Percentiles rank a stretch among this genome's conserved stretches.
These are phyloP conservation scores for Grosmannia serpens DNA, from an alignment of 2,329 filamentous ascomycete genomes.

Conservation along the genomic window DNA sequence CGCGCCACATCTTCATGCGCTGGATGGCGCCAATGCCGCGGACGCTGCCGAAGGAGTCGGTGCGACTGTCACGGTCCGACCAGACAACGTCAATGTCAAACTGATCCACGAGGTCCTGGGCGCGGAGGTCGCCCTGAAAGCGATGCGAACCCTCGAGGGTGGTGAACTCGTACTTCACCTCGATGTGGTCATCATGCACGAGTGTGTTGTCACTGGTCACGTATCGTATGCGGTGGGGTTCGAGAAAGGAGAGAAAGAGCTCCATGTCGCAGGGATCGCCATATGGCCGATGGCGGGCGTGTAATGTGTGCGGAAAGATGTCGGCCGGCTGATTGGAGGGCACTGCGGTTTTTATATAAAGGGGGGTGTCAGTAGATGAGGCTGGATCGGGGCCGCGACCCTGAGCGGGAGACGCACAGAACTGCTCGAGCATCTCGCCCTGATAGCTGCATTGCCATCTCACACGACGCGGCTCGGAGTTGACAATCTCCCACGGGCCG, in stretches of 20 bases:
- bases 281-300: conserved; percentile 38
- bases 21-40: conserved; percentile 40
- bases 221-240: conserved; percentile 36
- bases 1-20: conserved; percentile 40
- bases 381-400: neutral
- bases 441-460: conserved; percentile 42
- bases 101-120: conserved; percentile 36
- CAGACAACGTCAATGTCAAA: conserved; percentile 41
- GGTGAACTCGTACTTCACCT: conserved; percentile 40
- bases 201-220: conserved; percentile 33
- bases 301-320: conserved; percentile 36
- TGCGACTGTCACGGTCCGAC: conserved; percentile 37
- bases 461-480: conserved; percentile 34
- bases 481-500: conserved; percentile 40
- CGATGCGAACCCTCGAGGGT: conserved; percentile 33
- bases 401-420: conserved; percentile 23
- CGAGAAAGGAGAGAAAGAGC: conserved; percentile 34
- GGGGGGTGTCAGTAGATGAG: neutral
- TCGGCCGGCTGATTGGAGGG: conserved; percentile 32
- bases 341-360: conserved; percentile 20
- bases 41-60: conserved; percentile 36
- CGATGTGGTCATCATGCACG: conserved; percentile 35
- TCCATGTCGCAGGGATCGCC: conserved; percentile 38
- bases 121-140: conserved; percentile 37
- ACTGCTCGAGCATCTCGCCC: conserved; percentile 40